phyloP scores from a whole-genome alignment of 768 basidiomycete genomes.

The Lentinula raphanica region DNA sequence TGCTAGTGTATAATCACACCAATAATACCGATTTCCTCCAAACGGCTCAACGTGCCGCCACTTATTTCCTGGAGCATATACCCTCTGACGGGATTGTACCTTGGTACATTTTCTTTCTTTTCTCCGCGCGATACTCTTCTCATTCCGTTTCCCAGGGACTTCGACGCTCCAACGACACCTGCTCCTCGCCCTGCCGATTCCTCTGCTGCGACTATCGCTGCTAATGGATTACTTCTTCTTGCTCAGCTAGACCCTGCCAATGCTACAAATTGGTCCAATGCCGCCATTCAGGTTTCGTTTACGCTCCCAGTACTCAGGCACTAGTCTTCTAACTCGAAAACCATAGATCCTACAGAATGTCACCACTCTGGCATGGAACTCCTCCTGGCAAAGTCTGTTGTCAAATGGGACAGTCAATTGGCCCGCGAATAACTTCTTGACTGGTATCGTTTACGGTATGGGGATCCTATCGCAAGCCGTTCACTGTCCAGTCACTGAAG shows the following conservation, averaged over 20 bases:
- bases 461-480: background rate
- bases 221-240: constrained; percentile 54
- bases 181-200: constrained; percentile 49
- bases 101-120: constrained; percentile 37
- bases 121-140: too few species aligned
- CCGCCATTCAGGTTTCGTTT: constrained; percentile 44
- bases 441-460: constrained; percentile 56
- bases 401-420: constrained; percentile 63
- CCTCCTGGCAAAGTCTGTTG: constrained; percentile 57
- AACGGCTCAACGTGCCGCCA: constrained; percentile 55
- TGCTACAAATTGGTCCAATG: constrained; percentile 36
- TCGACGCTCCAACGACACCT: constrained; percentile 47
- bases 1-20: constrained; percentile 56
- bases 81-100: constrained; percentile 62
- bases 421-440: constrained; percentile 50
- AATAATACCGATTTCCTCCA: constrained; percentile 43
- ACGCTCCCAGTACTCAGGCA: background rate
- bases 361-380: constrained; percentile 50
- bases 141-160: constrained; percentile 46
- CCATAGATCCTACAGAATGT: constrained; percentile 31
- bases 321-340: background rate
- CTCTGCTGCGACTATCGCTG: constrained; percentile 62
- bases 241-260: constrained; percentile 35
- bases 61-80: constrained; percentile 54
- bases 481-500: background rate